phyloP scores from a whole-genome alignment of 805 yeast genomes.

The Candida loeiensis region DNA sequence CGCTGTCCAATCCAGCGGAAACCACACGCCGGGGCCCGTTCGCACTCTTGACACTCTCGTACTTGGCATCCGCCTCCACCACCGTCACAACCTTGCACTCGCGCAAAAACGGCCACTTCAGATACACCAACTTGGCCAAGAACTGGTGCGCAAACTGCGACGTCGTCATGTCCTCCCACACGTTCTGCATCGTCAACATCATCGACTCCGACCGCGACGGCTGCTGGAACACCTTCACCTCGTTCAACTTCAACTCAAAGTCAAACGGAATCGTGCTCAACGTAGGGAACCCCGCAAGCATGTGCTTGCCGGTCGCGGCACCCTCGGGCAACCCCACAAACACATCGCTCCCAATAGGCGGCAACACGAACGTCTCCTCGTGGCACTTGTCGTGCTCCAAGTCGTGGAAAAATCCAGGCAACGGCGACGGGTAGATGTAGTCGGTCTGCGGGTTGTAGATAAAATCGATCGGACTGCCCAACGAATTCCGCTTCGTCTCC shows the following conservation, averaged over 20 bases:
- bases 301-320: constrained; percentile 64
- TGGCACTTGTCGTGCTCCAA: constrained; percentile 75
- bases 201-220: constrained; percentile 83
- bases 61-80: constrained; percentile 50
- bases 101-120: constrained; percentile 86
- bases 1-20: constrained; percentile 34
- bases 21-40: constrained; percentile 22
- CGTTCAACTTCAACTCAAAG: constrained; percentile 52
- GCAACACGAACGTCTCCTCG: constrained; percentile 54
- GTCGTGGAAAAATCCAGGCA: constrained; percentile 73
- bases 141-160: constrained; percentile 65
- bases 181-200: constrained; percentile 58
- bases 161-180: constrained; percentile 51
- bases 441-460: constrained; percentile 73
- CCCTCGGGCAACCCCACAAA: constrained; percentile 60
- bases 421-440: constrained; percentile 65
- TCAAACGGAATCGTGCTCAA: constrained; percentile 65
- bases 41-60: constrained; percentile 35
- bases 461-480: constrained; percentile 69
- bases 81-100: constrained; percentile 73
- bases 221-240: constrained; percentile 74
- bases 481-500: constrained; percentile 69
- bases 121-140: constrained; percentile 61
- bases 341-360: constrained; percentile 39
- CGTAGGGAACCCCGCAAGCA: constrained; percentile 89